Base-by-base conservation (phyloP, 192 early-diverging fungal genomes). In the Backusella luteola region DNA sequence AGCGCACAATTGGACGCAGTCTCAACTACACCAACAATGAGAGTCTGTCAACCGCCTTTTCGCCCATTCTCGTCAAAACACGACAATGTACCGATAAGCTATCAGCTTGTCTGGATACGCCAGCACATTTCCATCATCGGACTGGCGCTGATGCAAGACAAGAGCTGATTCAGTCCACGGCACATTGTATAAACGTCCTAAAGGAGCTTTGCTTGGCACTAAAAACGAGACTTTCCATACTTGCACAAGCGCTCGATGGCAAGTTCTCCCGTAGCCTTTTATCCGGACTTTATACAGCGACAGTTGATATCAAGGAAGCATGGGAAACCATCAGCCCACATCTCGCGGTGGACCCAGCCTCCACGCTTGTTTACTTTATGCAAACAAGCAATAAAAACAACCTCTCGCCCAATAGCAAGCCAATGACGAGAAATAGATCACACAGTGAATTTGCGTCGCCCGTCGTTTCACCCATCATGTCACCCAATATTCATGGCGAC, bases 281-380 rank as follows among this genome's bases (percentile, higher is more conserved):
- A 11, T 49, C 75, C 15, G 44, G 66, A 8, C 34, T 81, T 1
- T 73, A 81, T 67, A 73, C 73, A 59, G 76, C 73, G 1, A 71
- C 73, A 3, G 35, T 77, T 4, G 77, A 81, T 75, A 38, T 81
- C 1, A 77, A 77, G 44, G 73, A 75, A 5, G 75, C 80, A 32
- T 81, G 73, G 34, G 71, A 74, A 49, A 77, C 26, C 44, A 74
- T 80, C 29, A n/a, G 11, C 21, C 38, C 77, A 34, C 32, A 26
- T 34, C 41, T 66, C 8, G 14, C 69, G n/a, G 38, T 53, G 3
- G 21, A 39, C 21, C 67, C 35, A 1, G 21, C 21, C 12, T 44
- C 34, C 12, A 53, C 42, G 14, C 39, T 66, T 12, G 34, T 46
- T 26, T n/a, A 19, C 7, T 34, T 46, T 36, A 32, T 66, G 21